These are phyloP conservation scores for Penicillium samsonianum DNA, from an alignment of 495 filamentous ascomycete species.

Conservation along the genomic window DNA sequence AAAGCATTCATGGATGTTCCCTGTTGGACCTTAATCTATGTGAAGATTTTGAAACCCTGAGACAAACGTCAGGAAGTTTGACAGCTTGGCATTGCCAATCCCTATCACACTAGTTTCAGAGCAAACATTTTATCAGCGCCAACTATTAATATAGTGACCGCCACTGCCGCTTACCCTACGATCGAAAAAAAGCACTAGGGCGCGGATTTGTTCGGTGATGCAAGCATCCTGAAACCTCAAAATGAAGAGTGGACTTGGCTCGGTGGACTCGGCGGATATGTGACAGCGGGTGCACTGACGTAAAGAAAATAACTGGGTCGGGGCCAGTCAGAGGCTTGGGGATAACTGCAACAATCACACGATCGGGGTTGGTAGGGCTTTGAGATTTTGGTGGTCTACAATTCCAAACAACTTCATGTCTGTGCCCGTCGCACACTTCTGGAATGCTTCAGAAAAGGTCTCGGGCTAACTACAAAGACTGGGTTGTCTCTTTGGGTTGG, in stretches of 20 bases:
- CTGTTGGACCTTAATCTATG: background rate
- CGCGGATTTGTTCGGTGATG: constrained; percentile 29
- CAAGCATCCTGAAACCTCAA: constrained; percentile 32
- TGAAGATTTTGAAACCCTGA: background rate
- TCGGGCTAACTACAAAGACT: background rate
- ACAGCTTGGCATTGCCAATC: constrained; percentile 11
- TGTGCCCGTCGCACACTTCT: constrained; percentile 2
- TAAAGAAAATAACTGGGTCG: constrained; percentile 7
- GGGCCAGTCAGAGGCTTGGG: background rate
- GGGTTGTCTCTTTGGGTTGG: background rate
- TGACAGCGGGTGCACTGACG: constrained; percentile 27
- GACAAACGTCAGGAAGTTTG: constrained; percentile 11
- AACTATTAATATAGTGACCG: constrained; percentile 12
- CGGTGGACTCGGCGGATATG: constrained; percentile 17
- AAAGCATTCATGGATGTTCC: constrained; percentile 6
- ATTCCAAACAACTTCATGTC: background rate
- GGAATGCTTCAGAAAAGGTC: constrained; percentile 3
- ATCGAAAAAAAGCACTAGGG: constrained; percentile 11
- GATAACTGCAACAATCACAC: constrained; percentile 3
- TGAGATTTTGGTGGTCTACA: constrained; percentile 1
- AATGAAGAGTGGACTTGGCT: constrained; percentile 16
- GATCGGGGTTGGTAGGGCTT: constrained; percentile 2
- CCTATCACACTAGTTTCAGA: constrained; percentile 9
- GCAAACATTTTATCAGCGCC: constrained; percentile 8
- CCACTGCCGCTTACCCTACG: constrained; percentile 15